Conservation (phyloP, 2,329 filamentous ascomycete species). For the Setomelanomma holmii region DNA sequence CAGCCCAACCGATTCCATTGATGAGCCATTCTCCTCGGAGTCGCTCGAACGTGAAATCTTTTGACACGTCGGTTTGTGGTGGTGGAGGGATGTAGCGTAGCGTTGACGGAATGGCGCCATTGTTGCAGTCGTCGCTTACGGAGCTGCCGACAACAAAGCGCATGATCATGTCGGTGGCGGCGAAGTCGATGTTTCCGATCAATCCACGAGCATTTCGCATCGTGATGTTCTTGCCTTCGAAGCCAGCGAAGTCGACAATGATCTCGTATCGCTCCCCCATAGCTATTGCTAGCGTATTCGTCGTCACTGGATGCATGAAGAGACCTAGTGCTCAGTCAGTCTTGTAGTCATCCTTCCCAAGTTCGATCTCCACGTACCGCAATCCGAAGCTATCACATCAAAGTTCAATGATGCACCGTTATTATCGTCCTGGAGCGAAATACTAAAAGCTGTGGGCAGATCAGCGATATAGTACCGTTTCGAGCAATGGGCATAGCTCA, state of each 20-base stretch:
- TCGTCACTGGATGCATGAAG: constrained; percentile 54
- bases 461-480: not conserved
- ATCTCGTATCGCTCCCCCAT: constrained; percentile 67
- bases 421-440: constrained; percentile 53
- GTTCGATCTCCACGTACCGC: constrained; percentile 37
- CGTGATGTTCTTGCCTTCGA: constrained; percentile 58
- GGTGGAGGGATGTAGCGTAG: constrained; percentile 36
- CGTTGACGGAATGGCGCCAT: constrained; percentile 35
- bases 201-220: constrained; percentile 53
- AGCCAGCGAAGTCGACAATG: constrained; percentile 62
- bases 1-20: constrained; percentile 44
- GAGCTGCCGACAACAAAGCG: constrained; percentile 55
- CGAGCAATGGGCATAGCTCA: constrained; percentile 5
- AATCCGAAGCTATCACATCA: constrained; percentile 62
- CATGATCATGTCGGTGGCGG: constrained; percentile 51
- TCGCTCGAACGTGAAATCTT: constrained; percentile 42
- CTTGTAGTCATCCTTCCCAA: not conserved
- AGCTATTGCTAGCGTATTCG: constrained; percentile 54
- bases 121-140: constrained; percentile 25
- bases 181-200: constrained; percentile 58
- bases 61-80: constrained; percentile 18
- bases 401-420: constrained; percentile 52
- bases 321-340: too few species aligned
- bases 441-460: constrained; percentile 50
- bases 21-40: constrained; percentile 40